phyloP scores from a whole-genome alignment of 768 basidiomycete species.

The Podaxis rugospora region DNA sequence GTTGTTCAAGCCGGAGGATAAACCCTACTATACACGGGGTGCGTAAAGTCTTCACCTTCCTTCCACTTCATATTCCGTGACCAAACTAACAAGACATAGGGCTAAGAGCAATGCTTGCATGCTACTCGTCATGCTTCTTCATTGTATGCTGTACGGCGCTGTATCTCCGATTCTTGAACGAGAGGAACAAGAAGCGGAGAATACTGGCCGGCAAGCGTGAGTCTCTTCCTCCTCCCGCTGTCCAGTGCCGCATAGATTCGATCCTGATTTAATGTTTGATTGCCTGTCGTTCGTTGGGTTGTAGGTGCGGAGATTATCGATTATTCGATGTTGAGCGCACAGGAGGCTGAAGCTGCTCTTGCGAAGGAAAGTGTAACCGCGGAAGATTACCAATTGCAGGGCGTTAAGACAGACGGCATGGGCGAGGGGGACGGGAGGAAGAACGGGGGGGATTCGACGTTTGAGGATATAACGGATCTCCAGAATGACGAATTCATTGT shows the following conservation, averaged over 20 bases:
- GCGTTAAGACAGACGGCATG: neutral
- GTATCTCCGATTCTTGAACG: conserved; percentile 18
- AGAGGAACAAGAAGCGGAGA: conserved; percentile 16
- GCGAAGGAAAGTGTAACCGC: neutral
- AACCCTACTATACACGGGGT: conserved; percentile 19
- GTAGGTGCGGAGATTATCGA: conserved; percentile 15
- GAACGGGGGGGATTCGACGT: conserved; percentile 13
- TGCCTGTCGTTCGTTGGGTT: neutral
- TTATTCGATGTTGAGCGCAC: conserved; percentile 15
- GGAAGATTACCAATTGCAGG: neutral
- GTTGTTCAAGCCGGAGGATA: conserved; percentile 18
- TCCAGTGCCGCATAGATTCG: too few species aligned
- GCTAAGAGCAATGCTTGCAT: conserved; percentile 13
- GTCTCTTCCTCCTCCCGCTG: neutral
- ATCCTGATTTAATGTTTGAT: too few species aligned
- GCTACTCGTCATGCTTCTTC: conserved; percentile 16
- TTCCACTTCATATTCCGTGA: too few species aligned
- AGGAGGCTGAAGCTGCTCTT: neutral
- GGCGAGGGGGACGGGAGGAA: conserved; percentile 4
- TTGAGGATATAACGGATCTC: conserved; percentile 22
- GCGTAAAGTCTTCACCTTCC: neutral
- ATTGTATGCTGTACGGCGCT: conserved; percentile 15
- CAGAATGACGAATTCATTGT: conserved; percentile 24
- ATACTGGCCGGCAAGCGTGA: conserved; percentile 19
- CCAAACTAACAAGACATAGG: neutral